Conservation (phyloP, 176 grass and related monocot species). For the Panicum miliaceum region DNA sequence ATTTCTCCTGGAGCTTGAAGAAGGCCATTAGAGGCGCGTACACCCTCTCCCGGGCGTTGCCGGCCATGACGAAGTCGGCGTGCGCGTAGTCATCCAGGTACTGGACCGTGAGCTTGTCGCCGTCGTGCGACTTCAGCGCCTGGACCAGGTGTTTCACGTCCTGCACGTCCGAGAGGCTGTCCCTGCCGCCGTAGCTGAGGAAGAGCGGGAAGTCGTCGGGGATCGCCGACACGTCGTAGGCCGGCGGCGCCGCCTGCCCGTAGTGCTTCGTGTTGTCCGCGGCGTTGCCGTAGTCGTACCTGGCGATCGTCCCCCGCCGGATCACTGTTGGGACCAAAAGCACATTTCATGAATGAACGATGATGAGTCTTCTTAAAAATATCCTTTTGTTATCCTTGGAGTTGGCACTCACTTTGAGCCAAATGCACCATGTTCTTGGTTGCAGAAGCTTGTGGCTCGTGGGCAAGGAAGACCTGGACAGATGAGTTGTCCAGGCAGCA, state of each 20-base stretch:
- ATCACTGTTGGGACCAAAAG: constrained; percentile 40
- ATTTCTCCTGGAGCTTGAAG: constrained; percentile 60
- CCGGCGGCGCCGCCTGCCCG: constrained; percentile 47
- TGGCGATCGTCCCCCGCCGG: constrained; percentile 51
- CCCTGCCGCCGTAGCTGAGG: constrained; percentile 59
- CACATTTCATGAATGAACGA: too few species aligned
- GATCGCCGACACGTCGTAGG: constrained; percentile 58
- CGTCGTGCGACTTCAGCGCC: constrained; percentile 46
- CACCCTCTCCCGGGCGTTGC: constrained; percentile 49
- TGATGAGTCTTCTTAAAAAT: neutral
- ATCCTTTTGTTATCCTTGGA: too few species aligned
- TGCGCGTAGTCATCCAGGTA: constrained; percentile 64
- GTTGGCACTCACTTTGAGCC: constrained; percentile 58
- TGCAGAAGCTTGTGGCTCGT: constrained; percentile 62
- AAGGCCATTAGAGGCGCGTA: constrained; percentile 54
- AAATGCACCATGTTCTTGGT: constrained; percentile 68
- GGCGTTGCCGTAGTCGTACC: constrained; percentile 59
- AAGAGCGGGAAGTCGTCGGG: constrained; percentile 60
- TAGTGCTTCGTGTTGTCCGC: constrained; percentile 54
- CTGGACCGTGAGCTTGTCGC: constrained; percentile 47
- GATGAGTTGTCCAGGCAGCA: constrained; percentile 67
- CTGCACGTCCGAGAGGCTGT: constrained; percentile 53
- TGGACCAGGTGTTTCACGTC: constrained; percentile 51
- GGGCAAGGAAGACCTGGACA: constrained; percentile 46
- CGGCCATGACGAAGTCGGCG: constrained; percentile 58